Evolutionary conservation across 495 filamentous ascomycete species (phyloP), one percentile per base, ranked within the genome.

Genomic region (Penicillium fimorum): DNA sequence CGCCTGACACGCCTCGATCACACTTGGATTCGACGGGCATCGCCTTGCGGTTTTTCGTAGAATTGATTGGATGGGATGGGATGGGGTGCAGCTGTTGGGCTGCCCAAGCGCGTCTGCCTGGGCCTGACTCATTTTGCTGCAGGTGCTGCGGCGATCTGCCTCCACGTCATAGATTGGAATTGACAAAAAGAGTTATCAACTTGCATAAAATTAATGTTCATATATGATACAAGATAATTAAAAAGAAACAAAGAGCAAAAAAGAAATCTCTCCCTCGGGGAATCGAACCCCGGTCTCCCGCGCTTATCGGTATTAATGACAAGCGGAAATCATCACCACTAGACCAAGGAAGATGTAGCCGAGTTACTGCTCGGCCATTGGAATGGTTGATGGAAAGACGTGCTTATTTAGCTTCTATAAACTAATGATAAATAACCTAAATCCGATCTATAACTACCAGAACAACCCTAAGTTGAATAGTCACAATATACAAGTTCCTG

Each of bases 311-410:
- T 62, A 8, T 59, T 60, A 59, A 65, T 75, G 75, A 78, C 75
- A 79, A 77, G 75, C 74, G 75, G 75, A 79, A 79, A 76, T 76
- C 75, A 78, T 78, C 63, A 76, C 75, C 75, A 76, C 74, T 78
- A 75, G 73, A 72, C 70, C 70, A 71, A 67, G 64, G 64, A 67
- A 69, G 61, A 65, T 59, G 32, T 59, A 47, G 48, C 20, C 47
- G 59, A 61, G 59, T 67, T 67, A 60, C 62, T 50, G 53, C 65
- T 67, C 59, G 62, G 37, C 62, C 65, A 65, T 62, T 67, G 62
- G 62, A 59, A 22, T 44, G 44, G 57, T 56, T 63, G 64, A 63
- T 58, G 20, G 2, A 18, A n/a, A 2, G 29, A 3, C 1, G 0
- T 2, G 11, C 32, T 17, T 42, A 44, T 43, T 38, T 47, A 20